Percentiles rank a stretch among this genome's conserved stretches.
These are phyloP conservation scores for Sporothrix sp. DNA, from an alignment of 2,329 filamentous ascomycete genomes.

Conservation along the genomic window DNA sequence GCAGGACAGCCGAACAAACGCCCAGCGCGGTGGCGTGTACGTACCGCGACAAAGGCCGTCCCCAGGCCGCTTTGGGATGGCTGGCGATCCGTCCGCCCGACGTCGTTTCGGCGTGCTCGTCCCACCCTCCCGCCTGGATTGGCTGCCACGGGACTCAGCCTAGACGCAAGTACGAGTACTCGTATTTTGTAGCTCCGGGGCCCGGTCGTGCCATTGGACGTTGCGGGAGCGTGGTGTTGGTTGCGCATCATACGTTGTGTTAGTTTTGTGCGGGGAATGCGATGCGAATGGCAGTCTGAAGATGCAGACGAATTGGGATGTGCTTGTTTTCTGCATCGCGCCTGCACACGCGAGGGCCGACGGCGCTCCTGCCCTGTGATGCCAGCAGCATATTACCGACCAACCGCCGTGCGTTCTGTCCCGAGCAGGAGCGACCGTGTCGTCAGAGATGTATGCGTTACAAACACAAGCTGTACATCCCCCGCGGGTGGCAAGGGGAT, in stretches of 20 bases:
- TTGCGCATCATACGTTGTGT: conserved; percentile 5
- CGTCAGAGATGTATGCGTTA: too few species aligned
- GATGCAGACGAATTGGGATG: neutral
- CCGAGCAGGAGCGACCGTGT: too few species aligned
- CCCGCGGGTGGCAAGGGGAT: neutral
- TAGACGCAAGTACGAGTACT: neutral
- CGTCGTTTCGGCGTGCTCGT: conserved; percentile 9
- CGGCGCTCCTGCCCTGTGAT: neutral
- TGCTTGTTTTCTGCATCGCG: too few species aligned
- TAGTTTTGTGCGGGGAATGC: neutral
- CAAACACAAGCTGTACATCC: too few species aligned
- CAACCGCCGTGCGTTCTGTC: too few species aligned
- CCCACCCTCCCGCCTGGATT: conserved; percentile 6
- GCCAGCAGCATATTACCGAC: too few species aligned
- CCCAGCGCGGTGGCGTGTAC: neutral
- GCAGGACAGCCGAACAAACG: too few species aligned
- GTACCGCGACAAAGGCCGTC: conserved; percentile 6
- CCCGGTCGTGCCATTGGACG: too few species aligned
- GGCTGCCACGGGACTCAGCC: conserved; percentile 1
- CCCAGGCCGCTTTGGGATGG: neutral
- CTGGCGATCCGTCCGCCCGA: conserved; percentile 18
- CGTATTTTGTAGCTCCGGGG: too few species aligned
- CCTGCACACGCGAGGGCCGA: neutral
- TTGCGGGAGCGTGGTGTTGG: neutral
- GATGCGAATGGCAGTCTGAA: neutral